Evolutionary conservation across 2,329 filamentous ascomycete genomes (phyloP).

Genomic region (Teratosphaeria epicoccoides): DNA sequence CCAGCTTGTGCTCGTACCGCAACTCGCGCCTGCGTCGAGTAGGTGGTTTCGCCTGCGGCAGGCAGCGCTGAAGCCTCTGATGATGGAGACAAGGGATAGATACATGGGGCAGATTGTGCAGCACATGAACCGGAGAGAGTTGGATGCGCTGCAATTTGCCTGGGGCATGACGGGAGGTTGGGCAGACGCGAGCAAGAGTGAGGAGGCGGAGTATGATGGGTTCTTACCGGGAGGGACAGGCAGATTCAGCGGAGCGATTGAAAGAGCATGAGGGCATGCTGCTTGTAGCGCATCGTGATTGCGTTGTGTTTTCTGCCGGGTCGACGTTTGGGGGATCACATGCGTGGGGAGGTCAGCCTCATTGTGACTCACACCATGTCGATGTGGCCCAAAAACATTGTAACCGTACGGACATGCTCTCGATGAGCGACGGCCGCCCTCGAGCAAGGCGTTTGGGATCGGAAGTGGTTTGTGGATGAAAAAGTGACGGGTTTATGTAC

Average conservation of each 20-base stretch:
- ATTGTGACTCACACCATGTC: background rate
- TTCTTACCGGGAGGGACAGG: slow-evolving; percentile 31
- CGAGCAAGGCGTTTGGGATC: background rate
- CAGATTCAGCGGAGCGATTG: slow-evolving; percentile 26
- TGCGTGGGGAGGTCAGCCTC: background rate
- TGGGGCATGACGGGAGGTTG: slow-evolving; percentile 26
- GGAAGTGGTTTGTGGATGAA: background rate
- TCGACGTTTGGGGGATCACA: too few species aligned
- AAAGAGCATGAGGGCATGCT: background rate
- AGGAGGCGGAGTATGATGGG: slow-evolving; percentile 33
- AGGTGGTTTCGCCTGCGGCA: slow-evolving; percentile 24
- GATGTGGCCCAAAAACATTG: background rate
- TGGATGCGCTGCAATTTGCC: slow-evolving; percentile 20
- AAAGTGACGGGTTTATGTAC: background rate
- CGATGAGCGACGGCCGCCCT: background rate
- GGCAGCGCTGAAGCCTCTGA: slow-evolving; percentile 23
- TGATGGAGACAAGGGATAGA: slow-evolving; percentile 29
- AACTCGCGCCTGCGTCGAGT: slow-evolving; percentile 8
- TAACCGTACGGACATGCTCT: background rate
- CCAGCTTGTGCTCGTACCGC: slow-evolving; percentile 24
- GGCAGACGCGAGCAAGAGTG: slow-evolving; percentile 20
- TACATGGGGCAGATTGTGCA: slow-evolving; percentile 32
- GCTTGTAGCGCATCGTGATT: too few species aligned
- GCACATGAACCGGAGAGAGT: slow-evolving; percentile 24
- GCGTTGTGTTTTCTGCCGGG: too few species aligned